These are phyloP conservation scores for Kurtzmaniella fragi DNA, from an alignment of 805 yeast species.

Conservation along the genomic window DNA sequence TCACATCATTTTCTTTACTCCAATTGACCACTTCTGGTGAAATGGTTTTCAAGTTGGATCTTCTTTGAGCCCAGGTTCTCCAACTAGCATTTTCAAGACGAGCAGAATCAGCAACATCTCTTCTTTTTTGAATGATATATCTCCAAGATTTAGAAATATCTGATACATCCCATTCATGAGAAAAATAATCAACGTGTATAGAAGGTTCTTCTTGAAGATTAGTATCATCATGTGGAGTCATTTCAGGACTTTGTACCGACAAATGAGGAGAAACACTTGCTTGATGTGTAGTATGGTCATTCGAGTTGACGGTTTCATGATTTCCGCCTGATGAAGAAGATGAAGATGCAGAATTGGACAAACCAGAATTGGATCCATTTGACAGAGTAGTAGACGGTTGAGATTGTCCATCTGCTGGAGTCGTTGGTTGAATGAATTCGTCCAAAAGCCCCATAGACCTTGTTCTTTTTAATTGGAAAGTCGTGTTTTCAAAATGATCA, in stretches of 20 bases:
- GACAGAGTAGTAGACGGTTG: background rate
- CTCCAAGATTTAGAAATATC: constrained; percentile 96
- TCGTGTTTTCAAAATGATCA: constrained; percentile 61
- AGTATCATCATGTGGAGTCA: constrained; percentile 75
- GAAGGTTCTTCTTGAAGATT: constrained; percentile 78
- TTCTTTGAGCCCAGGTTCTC: constrained; percentile 92
- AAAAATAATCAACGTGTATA: constrained; percentile 88
- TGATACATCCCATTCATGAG: constrained; percentile 92
- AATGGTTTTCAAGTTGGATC: constrained; percentile 64
- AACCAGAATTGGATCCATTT: background rate
- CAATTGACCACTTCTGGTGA: constrained; percentile 91
- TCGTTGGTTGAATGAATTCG: constrained; percentile 49
- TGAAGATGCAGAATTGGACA: background rate
- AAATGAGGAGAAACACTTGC: constrained; percentile 5
- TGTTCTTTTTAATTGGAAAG: constrained; percentile 75
- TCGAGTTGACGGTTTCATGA: constrained; percentile 4
- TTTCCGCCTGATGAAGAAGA: constrained; percentile 1
- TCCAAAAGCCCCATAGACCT: constrained; percentile 78
- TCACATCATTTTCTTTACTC: constrained; percentile 95
- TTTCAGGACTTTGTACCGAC: constrained; percentile 22
- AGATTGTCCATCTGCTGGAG: constrained; percentile 9
- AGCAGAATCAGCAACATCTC: constrained; percentile 66
- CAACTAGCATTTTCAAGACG: constrained; percentile 61
- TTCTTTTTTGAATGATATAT: constrained; percentile 76
- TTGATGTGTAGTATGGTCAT: background rate